A percentile compares a stretch with the other conserved stretches of the same genome.
Evolutionary conservation across 2,329 filamentous ascomycete species (phyloP).

Genomic region (Colletotrichum gloeosporioides): DNA sequence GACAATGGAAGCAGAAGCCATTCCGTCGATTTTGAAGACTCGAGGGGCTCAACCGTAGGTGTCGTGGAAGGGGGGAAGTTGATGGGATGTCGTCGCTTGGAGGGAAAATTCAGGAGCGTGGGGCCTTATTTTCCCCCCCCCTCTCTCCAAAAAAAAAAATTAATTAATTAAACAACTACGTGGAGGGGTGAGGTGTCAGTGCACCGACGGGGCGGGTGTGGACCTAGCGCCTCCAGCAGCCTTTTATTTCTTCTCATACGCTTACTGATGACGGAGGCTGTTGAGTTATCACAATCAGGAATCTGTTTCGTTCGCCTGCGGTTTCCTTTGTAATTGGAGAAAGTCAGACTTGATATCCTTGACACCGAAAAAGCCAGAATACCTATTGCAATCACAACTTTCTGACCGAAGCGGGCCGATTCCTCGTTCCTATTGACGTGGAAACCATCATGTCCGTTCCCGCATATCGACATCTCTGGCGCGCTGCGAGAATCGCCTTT

Average conservation of each 20-base stretch:
- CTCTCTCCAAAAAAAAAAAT: neutral
- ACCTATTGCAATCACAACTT: neutral
- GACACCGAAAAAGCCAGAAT: neutral
- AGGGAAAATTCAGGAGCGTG: neutral
- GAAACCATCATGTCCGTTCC: constrained; percentile 63
- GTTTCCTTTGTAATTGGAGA: neutral
- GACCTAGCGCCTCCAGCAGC: neutral
- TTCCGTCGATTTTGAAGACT: constrained; percentile 39
- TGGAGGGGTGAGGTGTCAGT: neutral
- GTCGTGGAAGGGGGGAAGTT: neutral
- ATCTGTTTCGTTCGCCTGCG: neutral
- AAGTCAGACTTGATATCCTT: neutral
- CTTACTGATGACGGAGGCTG: neutral
- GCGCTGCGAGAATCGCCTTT: constrained; percentile 84
- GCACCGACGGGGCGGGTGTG: neutral
- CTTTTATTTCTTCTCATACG: neutral
- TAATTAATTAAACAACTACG: neutral
- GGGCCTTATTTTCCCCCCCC: neutral
- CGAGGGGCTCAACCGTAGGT: neutral
- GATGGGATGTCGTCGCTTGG: neutral
- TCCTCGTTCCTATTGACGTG: neutral
- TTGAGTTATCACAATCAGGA: neutral
- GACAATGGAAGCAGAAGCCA: constrained; percentile 70
- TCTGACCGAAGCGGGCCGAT: neutral
- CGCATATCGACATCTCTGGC: constrained; percentile 83